Evolutionary conservation across 176 grass and related monocot genomes (phyloP), one percentile per base, ranked within the genome.

Genomic region (Aegilops umbellulata): DNA sequence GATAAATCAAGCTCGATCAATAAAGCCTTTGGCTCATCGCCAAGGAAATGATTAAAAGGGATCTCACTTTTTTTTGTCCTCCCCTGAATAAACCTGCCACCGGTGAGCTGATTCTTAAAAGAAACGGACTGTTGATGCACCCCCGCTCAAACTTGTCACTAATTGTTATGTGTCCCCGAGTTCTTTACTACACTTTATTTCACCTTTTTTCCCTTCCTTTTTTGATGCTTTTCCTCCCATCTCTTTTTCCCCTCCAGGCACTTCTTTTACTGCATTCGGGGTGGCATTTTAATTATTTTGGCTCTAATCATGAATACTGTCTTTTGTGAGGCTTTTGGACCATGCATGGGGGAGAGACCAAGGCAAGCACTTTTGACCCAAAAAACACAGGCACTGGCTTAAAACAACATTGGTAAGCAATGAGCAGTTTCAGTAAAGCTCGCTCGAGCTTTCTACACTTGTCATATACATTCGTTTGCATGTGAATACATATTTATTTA

Each of bases 251-350:
- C 72, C 61, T 82, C 69, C 76, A 84, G 72, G 91, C 91, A 79
- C 91, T 93, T 87, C 91, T 93, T 90, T 90, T 93, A 76, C 83
- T 76, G 86, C 77, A 76, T 84, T 81, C 70, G 62, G 62, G 47
- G 80, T 81, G 89, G 42, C 25, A 49, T 79, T 87, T 91, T 80
- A 80, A 35, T 66, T 88, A 53, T 62, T 81, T 91, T 85, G 62
- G 13, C 77, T 88, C 70, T 88, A 88, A 91, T 88, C 86, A 91
- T 91, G 90, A 72, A 81, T 31, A 44, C 82, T 60, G 46, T 85
- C 90, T 84, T 88, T 88, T 77, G 69, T 77, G 82, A 77, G 86
- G 86, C 90, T 91, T 91, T 88, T 85, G 82, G 86, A 91, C 90
- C 80, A 89, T 74, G 73, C 80, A 92, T 68, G 36, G 65, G 46